Base-by-base conservation (phyloP, 1,284 basidiomycete species). In the Boletellus deceptivus region DNA sequence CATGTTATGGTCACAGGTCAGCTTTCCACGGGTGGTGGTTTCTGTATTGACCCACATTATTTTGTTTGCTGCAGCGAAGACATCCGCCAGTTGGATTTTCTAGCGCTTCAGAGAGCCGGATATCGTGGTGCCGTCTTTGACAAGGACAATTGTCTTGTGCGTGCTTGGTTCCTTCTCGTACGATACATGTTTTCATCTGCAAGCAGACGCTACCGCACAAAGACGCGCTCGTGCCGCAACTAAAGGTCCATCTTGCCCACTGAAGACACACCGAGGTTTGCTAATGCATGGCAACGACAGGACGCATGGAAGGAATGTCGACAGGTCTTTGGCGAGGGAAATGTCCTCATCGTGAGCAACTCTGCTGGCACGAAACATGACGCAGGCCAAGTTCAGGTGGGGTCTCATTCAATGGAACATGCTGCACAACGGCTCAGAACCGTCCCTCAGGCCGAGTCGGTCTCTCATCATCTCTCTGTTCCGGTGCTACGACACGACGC, bases 71-170 rank as follows among this genome's bases (percentile, higher is more conserved):
- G 55, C 65, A 81, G 78, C 64, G 80, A 52, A 91, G 93, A 92
- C 66, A 93, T 98, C 60, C 85, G 89, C 69, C 79, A 90, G 57
- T 76, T 98, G 60, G 86, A 98, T 69, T 98, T 94, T 77, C 61
- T 63, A n/a, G 85, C 84, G 14, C 75, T 98, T 35, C 78, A 80
- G 53, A 75, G 75, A 49, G 83, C 84, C 16, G 94, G 95, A 2
- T 94, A 93, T 62, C 82, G 86, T 42, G 93, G 89, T 31, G 88
- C 90, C 11, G 86, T 99, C 0, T 89, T 98, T 59, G 96, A 98
- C 80, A 98, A 98, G 73, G 96, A 99, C 69, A 98, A 99, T 60
- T 98, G 96, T 65, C 70, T 98, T 59, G 93, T 92, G 61, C 34
- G 84, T 72, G 29, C 3, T 18, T 13, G 4, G 1, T 44, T 0